Evolutionary conservation across 2,329 filamentous ascomycete species (phyloP).

Genomic region (Fusarium anthophilum): DNA sequence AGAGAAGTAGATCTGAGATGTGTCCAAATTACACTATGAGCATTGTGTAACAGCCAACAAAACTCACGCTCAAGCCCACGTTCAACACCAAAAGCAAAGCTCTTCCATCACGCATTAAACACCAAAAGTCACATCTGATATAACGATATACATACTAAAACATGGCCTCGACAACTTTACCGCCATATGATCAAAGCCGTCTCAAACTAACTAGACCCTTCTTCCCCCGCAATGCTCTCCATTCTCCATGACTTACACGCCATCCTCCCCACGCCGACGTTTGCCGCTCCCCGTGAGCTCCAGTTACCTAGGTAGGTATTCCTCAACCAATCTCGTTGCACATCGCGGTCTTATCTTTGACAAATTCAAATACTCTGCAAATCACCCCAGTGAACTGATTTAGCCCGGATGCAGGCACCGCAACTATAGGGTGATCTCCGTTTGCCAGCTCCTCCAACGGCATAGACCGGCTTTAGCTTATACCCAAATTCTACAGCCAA

Average conservation of each 20-base stretch:
- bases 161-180: not conserved
- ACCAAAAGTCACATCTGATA: not conserved
- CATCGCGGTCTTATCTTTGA: not conserved
- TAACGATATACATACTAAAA: not conserved
- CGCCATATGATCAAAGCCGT: not conserved
- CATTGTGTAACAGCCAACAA: not conserved
- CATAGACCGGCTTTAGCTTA: constrained; percentile 27
- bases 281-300: constrained; percentile 20
- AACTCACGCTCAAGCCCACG: not conserved
- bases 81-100: not conserved
- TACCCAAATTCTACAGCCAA: not conserved
- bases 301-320: not conserved
- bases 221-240: not conserved
- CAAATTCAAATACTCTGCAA: not conserved
- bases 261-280: constrained; percentile 28
- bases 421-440: not conserved
- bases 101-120: not conserved
- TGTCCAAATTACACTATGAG: not conserved
- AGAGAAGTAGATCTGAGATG: not conserved
- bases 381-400: not conserved
- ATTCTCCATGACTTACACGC: constrained; percentile 11
- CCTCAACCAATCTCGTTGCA: not conserved
- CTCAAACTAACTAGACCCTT: not conserved
- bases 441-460: not conserved
- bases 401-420: constrained; percentile 8